Evolutionary conservation across 495 filamentous ascomycete genomes (phyloP), one percentile per base, ranked within the genome.

Genomic region (Astrothelium subdiscretum): DNA sequence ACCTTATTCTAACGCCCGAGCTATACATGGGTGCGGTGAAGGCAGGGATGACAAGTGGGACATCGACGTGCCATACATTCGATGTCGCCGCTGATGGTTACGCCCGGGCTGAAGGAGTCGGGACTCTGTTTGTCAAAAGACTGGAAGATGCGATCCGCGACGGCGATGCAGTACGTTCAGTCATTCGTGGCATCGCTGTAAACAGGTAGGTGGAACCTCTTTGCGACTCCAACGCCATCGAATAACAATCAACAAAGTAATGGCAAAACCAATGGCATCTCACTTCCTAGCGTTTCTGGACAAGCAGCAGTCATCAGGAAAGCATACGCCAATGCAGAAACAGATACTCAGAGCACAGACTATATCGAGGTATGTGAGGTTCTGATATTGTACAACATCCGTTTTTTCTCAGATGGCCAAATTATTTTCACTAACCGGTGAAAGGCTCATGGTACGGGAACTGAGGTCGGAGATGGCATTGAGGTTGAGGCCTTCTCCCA

Each of bases 31-130:
- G 3, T 18, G 3, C 13, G 8, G 27, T n/a, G 2, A 54, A 35
- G 22, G 3, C 6, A 4, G 22, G 44, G 12, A 18, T 58, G 24
- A 10, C 62, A 10, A 20, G 15, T 12, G n/a, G 24, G 3, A 24
- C 48, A n/a, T 32, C 38, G 1, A 38, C 6, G n/a, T 61, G 63
- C 43, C 57, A 40, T 22, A 44, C 58, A 13, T 65, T 65, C 32
- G 63, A 65, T 38, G 35, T 27, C 18, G 1, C 26, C 6, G 63
- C 31, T 13, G 20, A 29, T 31, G 78, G 78, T 0, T 80, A 79
- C 52, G 67, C 58, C 2, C 71, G 72, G 5, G 78, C 65, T 3
- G 78, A 80, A 27, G 77, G 69, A 8, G 59, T 75, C 1, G 64
- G 57, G 10, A 64, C 69, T 0, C 2, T 79, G 1, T 65, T 78